Base-by-base conservation (phyloP, 2,329 filamentous ascomycete genomes). In the Coniochaeta sp. region DNA sequence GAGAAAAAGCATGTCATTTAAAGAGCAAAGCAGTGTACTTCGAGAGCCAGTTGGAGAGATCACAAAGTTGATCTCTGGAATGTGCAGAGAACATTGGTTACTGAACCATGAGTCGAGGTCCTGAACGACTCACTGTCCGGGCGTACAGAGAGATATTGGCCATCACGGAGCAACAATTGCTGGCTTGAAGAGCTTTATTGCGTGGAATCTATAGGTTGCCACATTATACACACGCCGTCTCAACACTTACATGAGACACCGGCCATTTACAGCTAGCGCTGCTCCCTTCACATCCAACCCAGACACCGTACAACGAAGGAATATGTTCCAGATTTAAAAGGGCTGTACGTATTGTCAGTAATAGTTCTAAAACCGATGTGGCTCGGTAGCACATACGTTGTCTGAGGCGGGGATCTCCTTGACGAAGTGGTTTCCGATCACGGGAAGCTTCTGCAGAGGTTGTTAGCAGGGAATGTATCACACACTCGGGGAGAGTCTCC, bases 331-430 rank as follows among this genome's bases (percentile, higher is more conserved):
- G 17, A 55, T 38, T 36, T 55, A 55, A 30, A 55, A 55, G 30
- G 55, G 55, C 55, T 57, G 26, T 14, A 5, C 26, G 17, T 7
- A 4, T 4, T 6, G 32, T 62, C 22, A 62, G 58, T n/a, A 3
- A 19, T 17, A 30, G n/a, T 24, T 14, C 8, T 55, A 4, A 12
- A n/a, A n/a, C 16, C 5, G 30, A 36, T n/a, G n/a, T n/a, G n/a
- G 19, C 3, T 22, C 8, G 14, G 12, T 10, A n/a, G 22, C 12
- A 79, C 83, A 77, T 67, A 87, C 84, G 75, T 86, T 87, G 75
- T 88, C 85, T 62, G 84, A 82, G 62, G 84, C 76, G 66, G 82
- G 79, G 65, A 83, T 67, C 69, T 84, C 76, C 71, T 81, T 79
- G 67, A 77, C 67, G 71, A 79, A 87, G 73, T 77, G 74, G 56